These are phyloP conservation scores for Malassezia equina DNA, from an alignment of 1,284 basidiomycete genomes.

Conservation along the genomic window DNA sequence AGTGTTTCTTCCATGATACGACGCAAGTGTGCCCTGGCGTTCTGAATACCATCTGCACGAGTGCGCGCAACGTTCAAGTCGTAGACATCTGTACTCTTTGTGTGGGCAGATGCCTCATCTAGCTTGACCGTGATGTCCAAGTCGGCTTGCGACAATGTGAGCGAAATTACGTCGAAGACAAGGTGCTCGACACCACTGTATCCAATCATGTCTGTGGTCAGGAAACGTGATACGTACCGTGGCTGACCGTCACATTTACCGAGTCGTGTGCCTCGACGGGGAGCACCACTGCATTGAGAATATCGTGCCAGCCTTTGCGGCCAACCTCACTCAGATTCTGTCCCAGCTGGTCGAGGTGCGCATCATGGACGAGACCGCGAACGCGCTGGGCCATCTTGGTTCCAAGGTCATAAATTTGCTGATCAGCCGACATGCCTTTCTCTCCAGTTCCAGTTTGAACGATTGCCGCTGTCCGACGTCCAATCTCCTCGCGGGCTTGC, in stretches of 20 bases:
- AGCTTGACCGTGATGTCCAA: conserved; percentile 6
- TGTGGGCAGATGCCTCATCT: neutral
- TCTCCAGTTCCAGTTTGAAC: conserved; percentile 3
- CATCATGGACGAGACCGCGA: conserved; percentile 34
- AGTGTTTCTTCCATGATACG: neutral
- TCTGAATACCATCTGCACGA: neutral
- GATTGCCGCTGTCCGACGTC: conserved; percentile 29
- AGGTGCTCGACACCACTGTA: conserved; percentile 92
- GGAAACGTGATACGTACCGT: conserved; percentile 54
- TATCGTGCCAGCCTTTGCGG: conserved; percentile 53
- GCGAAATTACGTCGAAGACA: conserved; percentile 57
- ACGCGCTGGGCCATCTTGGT: conserved; percentile 32
- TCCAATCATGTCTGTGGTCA: conserved; percentile 61
- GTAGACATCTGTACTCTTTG: neutral
- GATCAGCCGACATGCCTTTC: neutral
- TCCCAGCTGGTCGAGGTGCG: conserved; percentile 32
- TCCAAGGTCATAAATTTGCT: conserved; percentile 21
- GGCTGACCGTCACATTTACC: conserved; percentile 84
- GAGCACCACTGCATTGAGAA: conserved; percentile 90
- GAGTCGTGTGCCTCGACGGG: conserved; percentile 97
- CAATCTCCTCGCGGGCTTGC: conserved; percentile 42
- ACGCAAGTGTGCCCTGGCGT: neutral
- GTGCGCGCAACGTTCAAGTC: neutral
- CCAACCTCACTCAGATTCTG: conserved; percentile 34
- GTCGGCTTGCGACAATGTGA: conserved; percentile 42